phyloP scores from a whole-genome alignment of 805 yeast species.

The Candida montana region DNA sequence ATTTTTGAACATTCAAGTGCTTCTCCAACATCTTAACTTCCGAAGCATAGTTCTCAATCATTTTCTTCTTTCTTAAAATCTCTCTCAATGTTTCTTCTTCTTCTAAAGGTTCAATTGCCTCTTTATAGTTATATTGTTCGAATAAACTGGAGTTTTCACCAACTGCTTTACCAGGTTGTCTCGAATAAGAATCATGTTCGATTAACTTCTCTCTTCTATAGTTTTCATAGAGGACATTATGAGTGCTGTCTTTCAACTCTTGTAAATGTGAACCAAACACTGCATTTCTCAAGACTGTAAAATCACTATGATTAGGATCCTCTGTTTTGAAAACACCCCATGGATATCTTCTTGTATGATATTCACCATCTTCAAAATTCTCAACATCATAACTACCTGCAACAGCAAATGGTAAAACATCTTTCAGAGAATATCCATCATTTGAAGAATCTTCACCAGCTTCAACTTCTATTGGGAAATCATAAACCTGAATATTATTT shows the following conservation, averaged over 20 bases:
- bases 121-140: slow-evolving; percentile 3
- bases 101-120: background rate
- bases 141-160: slow-evolving; percentile 3
- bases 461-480: slow-evolving; percentile 37
- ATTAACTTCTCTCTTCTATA: slow-evolving; percentile 66
- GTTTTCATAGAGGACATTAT: slow-evolving; percentile 67
- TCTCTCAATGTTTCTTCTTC: slow-evolving; percentile 14
- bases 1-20: slow-evolving; percentile 9
- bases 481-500: slow-evolving; percentile 60
- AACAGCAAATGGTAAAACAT: slow-evolving; percentile 57
- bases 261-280: slow-evolving; percentile 73
- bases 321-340: slow-evolving; percentile 65
- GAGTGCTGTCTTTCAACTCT: slow-evolving; percentile 78
- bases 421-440: slow-evolving; percentile 35
- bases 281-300: slow-evolving; percentile 63
- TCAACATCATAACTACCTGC: slow-evolving; percentile 48
- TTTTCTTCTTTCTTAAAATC: slow-evolving; percentile 15
- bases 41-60: slow-evolving; percentile 15
- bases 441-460: slow-evolving; percentile 21
- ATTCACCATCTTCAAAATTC: slow-evolving; percentile 26
- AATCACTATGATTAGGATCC: slow-evolving; percentile 60
- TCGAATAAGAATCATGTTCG: slow-evolving; percentile 21
- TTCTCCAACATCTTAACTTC: slow-evolving; percentile 18
- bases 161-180: background rate
- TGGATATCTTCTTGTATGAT: slow-evolving; percentile 52